Percentiles rank a stretch among this genome's conserved stretches.
Conservation (phyloP, 2,329 filamentous ascomycete species). For the Sclerotinia minor region DNA sequence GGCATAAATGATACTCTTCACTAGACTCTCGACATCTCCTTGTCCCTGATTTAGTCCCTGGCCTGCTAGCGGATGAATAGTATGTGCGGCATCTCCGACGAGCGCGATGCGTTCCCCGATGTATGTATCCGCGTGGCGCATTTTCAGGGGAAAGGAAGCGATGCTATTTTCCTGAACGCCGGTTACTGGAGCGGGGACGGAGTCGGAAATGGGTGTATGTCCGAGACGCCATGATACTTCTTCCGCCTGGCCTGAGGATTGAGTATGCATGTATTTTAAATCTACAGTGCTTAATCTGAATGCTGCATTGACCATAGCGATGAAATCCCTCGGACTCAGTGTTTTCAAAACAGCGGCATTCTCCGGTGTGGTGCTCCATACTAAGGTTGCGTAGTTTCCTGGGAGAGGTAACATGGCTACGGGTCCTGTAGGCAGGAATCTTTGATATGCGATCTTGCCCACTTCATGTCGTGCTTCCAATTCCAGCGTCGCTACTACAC, state of each 20-base stretch:
- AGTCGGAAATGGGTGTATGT: conserved; percentile 55
- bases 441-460: conserved; percentile 81
- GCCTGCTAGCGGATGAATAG: conserved; percentile 89
- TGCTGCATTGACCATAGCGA: conserved; percentile 87
- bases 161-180: conserved; percentile 76
- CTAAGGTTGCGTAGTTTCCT: conserved; percentile 77
- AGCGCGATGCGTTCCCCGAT: conserved; percentile 86
- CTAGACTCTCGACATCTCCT: conserved; percentile 80
- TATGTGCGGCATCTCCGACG: conserved; percentile 92
- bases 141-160: conserved; percentile 85
- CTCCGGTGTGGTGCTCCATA: conserved; percentile 89
- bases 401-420: conserved; percentile 90
- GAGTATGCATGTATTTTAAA: conserved; percentile 76
- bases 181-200: conserved; percentile 65
- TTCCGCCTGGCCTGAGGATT: conserved; percentile 59
- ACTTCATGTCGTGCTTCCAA: conserved; percentile 61
- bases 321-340: conserved; percentile 70
- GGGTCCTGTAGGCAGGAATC: conserved; percentile 89
- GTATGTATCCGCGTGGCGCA: conserved; percentile 94
- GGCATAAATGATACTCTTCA: conserved; percentile 71
- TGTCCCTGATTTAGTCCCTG: conserved; percentile 95
- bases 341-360: conserved; percentile 78
- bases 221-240: conserved; percentile 82
- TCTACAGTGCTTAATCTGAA: conserved; percentile 82
- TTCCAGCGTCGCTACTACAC: conserved; percentile 84